Evolutionary conservation across 1,284 basidiomycete genomes (phyloP).

Genomic region (Pseudozyma sp.): DNA sequence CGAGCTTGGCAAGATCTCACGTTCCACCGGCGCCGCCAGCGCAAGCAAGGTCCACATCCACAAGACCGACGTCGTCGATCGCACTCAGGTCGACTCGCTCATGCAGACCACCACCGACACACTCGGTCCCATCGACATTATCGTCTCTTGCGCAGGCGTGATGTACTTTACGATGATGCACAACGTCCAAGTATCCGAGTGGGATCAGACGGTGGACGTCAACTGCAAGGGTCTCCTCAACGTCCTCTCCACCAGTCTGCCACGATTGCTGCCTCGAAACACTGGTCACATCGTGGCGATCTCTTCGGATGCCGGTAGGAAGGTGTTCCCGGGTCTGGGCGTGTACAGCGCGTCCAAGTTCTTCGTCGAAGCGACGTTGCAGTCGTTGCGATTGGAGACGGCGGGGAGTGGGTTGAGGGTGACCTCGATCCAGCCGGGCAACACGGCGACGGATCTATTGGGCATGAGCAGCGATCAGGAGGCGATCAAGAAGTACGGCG

Average conservation of each 20-base stretch:
- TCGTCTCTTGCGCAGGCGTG: conserved; percentile 64
- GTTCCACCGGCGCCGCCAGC: conserved; percentile 4
- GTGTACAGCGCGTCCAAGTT: conserved; percentile 67
- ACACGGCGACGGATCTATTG: conserved; percentile 63
- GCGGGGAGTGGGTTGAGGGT: conserved; percentile 61
- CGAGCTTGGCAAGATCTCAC: conserved; percentile 19
- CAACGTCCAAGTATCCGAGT: conserved; percentile 59
- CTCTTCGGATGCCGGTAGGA: conserved; percentile 66
- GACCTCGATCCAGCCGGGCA: conserved; percentile 64
- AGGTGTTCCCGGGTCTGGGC: conserved; percentile 66
- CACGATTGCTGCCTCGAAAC: conserved; percentile 50
- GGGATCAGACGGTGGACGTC: conserved; percentile 68
- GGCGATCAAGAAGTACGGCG: conserved; percentile 65
- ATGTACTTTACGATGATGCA: conserved; percentile 68
- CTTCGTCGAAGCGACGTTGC: conserved; percentile 67
- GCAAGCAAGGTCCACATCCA: conserved; percentile 36
- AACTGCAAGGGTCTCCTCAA: conserved; percentile 67
- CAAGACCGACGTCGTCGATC: conserved; percentile 62
- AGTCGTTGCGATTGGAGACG: conserved; percentile 64
- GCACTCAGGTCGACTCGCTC: conserved; percentile 57
- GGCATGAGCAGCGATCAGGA: conserved; percentile 65
- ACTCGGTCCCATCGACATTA: conserved; percentile 62
- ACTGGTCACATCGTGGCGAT: conserved; percentile 66
- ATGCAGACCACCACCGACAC: conserved; percentile 43
- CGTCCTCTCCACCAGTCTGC: conserved; percentile 57